Evolutionary conservation across 805 yeast species (phyloP), one percentile per base, ranked within the genome.

Genomic region (Candida ovalis): DNA sequence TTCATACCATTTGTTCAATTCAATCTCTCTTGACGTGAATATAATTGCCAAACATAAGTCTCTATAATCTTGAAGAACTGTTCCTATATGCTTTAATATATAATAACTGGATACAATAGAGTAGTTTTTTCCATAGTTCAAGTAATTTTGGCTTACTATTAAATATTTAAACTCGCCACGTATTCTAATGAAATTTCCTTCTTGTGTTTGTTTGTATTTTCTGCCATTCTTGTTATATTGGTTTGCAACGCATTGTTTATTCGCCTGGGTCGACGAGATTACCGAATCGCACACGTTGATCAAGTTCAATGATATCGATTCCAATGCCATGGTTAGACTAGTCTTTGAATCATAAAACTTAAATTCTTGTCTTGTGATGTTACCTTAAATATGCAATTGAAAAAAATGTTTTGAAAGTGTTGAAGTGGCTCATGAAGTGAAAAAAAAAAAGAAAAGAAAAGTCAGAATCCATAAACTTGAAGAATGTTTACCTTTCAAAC

Each of bases 21-120:
- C 84, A 38, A 78, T 64, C 45, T 73, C 73, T 42, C 75, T 59
- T 7, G 84, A 79, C 1, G 75, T 73, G 22, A 79, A 79, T 9
- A 78, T 64, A 7, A 78, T 73, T 9, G 73, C 58, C 19, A 76
- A 64, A 51, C 81, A 77, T 28, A 78, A 66, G 41, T 74, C 74
- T 2, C 68, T 70, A 35, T 55, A 70, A 9, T 64, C 55, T 6
- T 55, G 35, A 9, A 77, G 49, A 3, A 78, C 60, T 3, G 56
- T 57, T 1, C 78, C 79, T 25, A 72, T 69, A 27, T 58, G 60
- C 42, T 55, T 53, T 32, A 78, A 62, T 37, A 78, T 76, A 37
- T 58, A 58, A 58, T 72, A 78, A 8, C 80, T 68, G 37, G 79
- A 76, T 2, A 68, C 53, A 3, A 71, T 60, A 4, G 80, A 66